Conservation (phyloP, 2,329 filamentous ascomycete species). For the Neonectria ditissima region DNA sequence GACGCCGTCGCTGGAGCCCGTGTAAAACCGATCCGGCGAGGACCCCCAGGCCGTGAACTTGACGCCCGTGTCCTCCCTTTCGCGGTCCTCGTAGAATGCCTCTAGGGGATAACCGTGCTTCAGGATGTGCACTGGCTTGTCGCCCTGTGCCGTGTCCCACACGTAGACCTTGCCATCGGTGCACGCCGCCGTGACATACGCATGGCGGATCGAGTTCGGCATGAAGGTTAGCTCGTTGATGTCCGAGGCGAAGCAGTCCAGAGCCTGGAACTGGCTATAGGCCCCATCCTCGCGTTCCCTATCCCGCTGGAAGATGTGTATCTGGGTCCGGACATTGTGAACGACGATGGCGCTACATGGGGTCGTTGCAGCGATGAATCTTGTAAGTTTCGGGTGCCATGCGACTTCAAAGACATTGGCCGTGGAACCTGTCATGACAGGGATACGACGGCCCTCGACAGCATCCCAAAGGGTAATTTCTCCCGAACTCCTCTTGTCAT, state of each 20-base stretch:
- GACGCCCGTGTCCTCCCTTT: conserved; percentile 70
- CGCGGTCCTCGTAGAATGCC: conserved; percentile 58
- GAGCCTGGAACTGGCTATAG: conserved; percentile 61
- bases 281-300: conserved; percentile 41
- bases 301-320: conserved; percentile 63
- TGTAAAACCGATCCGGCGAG: conserved; percentile 69
- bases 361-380: conserved; percentile 70
- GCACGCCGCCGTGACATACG: conserved; percentile 70
- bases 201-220: conserved; percentile 63
- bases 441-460: conserved; percentile 55
- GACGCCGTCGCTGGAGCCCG: conserved; percentile 71
- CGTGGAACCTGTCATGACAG: conserved; percentile 62
- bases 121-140: conserved; percentile 67
- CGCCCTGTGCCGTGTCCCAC: conserved; percentile 70
- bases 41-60: conserved; percentile 74
- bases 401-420: conserved; percentile 74
- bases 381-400: conserved; percentile 68
- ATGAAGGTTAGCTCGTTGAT: conserved; percentile 72
- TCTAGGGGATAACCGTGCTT: conserved; percentile 61
- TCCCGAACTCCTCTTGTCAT: conserved; percentile 67
- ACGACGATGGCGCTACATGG: conserved; percentile 60
- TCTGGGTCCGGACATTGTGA: conserved; percentile 63
- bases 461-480: conserved; percentile 72
- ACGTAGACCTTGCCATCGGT: conserved; percentile 72
- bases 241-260: conserved; percentile 70